Conservation (phyloP, 495 filamentous ascomycete species). For the Aspergillus steynii region DNA sequence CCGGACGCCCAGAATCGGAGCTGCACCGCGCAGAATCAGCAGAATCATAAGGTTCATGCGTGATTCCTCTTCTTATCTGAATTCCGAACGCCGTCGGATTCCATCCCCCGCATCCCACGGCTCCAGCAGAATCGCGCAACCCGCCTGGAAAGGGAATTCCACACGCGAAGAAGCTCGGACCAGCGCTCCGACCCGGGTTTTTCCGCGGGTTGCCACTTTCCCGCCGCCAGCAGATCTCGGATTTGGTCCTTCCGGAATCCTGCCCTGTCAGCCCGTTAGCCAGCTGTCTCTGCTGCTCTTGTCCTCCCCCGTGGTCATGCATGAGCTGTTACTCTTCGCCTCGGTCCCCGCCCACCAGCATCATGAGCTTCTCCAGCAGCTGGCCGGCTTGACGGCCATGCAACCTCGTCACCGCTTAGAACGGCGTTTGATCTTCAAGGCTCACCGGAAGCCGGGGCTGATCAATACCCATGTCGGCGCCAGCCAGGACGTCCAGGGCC, state of each 20-base stretch:
- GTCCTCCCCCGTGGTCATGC: constrained; percentile 34
- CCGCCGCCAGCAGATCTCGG: background rate
- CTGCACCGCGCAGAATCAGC: no score
- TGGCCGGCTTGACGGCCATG: constrained; percentile 68
- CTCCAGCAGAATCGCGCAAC: background rate
- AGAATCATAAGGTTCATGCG: background rate
- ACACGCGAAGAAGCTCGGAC: constrained; percentile 7
- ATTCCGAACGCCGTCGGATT: constrained; percentile 6
- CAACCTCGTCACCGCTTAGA: constrained; percentile 59
- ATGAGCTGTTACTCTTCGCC: constrained; percentile 50
- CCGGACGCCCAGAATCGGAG: background rate
- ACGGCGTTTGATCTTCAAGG: constrained; percentile 67
- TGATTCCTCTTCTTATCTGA: background rate
- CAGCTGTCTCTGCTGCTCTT: no score
- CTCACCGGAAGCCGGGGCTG: constrained; percentile 48
- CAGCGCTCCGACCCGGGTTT: constrained; percentile 29
- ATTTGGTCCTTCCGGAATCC: background rate
- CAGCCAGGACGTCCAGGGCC: constrained; percentile 44
- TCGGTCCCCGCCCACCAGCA: constrained; percentile 48
- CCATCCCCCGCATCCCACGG: constrained; percentile 8
- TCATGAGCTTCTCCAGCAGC: constrained; percentile 64
- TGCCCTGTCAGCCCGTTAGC: background rate
- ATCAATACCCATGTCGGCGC: constrained; percentile 40
- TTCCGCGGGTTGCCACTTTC: constrained; percentile 19
- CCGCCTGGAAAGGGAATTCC: background rate